Percentiles rank a stretch among this genome's conserved stretches.
phyloP scores from a whole-genome alignment of 2,329 filamentous ascomycete species.

The Microdochium nivale region DNA sequence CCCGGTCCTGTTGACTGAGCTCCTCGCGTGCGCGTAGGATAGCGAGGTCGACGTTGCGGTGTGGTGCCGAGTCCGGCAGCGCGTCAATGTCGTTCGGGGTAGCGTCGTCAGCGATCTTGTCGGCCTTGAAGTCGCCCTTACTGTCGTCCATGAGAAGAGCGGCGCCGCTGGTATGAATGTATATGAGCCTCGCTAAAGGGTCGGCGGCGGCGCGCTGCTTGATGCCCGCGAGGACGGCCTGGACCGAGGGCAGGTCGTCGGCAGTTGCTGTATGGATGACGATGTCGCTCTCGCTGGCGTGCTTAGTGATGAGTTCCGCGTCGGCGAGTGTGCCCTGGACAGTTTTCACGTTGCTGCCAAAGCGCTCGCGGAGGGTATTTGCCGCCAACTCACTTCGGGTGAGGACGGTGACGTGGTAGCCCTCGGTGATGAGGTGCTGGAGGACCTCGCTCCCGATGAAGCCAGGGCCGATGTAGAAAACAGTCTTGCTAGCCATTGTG shows the following conservation, averaged over 20 bases:
- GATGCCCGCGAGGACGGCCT: slow-evolving; percentile 35
- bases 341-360: slow-evolving; percentile 23
- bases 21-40: slow-evolving; percentile 27
- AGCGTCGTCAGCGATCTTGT: slow-evolving; percentile 33
- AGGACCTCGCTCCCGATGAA: slow-evolving; percentile 39
- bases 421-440: slow-evolving; percentile 29
- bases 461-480: slow-evolving; percentile 35
- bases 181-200: slow-evolving; percentile 29
- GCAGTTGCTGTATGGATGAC: slow-evolving; percentile 39
- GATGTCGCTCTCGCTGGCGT: slow-evolving; percentile 28
- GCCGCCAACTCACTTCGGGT: slow-evolving; percentile 29
- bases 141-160: slow-evolving; percentile 28
- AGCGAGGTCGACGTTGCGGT: slow-evolving; percentile 34
- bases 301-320: slow-evolving; percentile 25
- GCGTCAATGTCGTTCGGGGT: slow-evolving; percentile 28
- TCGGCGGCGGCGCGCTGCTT: slow-evolving; percentile 20
- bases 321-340: slow-evolving; percentile 33
- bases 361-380: slow-evolving; percentile 24
- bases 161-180: slow-evolving; percentile 39
- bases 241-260: slow-evolving; percentile 33
- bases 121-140: slow-evolving; percentile 20
- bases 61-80: slow-evolving; percentile 30
- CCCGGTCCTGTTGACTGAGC: slow-evolving; percentile 18
- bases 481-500: slow-evolving; percentile 14
- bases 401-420: slow-evolving; percentile 30